Evolutionary conservation across 2,329 filamentous ascomycete species (phyloP).

Genomic region (Geosmithia morbida): DNA sequence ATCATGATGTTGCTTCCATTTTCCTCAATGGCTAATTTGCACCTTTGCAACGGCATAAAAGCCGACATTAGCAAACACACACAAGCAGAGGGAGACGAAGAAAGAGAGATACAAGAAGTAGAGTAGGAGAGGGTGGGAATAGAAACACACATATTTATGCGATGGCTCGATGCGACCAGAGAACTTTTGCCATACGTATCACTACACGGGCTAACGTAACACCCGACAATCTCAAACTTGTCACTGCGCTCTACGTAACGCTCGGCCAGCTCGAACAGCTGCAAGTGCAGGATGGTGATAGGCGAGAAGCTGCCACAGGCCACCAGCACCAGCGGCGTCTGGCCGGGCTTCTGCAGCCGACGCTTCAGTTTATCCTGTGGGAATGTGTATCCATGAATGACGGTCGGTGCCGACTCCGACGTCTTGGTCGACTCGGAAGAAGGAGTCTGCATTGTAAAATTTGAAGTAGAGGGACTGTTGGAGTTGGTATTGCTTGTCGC

Average conservation of each 20-base stretch:
- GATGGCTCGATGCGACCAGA: conserved; percentile 11
- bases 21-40: conserved; percentile 23
- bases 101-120: not conserved
- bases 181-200: conserved; percentile 29
- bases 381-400: conserved; percentile 32
- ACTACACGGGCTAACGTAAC: conserved; percentile 35
- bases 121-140: not conserved
- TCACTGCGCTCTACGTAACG: conserved; percentile 51
- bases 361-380: conserved; percentile 40
- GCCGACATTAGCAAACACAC: not conserved
- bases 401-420: not conserved
- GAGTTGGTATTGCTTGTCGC: not conserved
- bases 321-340: conserved; percentile 51
- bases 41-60: not conserved
- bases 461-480: not conserved
- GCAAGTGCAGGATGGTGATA: conserved; percentile 60
- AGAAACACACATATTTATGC: conserved; percentile 41
- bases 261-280: conserved; percentile 74
- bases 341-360: conserved; percentile 33
- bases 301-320: conserved; percentile 58
- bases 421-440: not conserved
- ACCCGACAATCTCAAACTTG: conserved; percentile 68
- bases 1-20: conserved; percentile 68
- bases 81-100: not conserved
- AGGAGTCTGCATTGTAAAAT: not conserved